A percentile compares a stretch with the other conserved stretches of the same genome.
Evolutionary conservation across 2,329 filamentous ascomycete genomes (phyloP).

Genomic region (Sporothrix euskadiensis): DNA sequence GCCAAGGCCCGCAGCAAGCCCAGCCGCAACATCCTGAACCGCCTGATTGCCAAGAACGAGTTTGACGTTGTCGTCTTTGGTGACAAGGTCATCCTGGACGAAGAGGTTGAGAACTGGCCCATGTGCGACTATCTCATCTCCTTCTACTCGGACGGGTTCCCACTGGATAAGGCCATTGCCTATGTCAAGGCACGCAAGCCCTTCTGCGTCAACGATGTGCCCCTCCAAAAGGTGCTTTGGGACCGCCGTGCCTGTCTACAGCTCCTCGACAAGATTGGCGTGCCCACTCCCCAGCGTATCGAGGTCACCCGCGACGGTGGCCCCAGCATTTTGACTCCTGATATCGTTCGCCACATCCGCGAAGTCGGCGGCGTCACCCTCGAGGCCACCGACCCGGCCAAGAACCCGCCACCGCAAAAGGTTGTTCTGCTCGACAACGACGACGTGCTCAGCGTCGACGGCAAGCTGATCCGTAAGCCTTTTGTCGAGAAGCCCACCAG

Average conservation of each 20-base stretch:
- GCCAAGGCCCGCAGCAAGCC: constrained; percentile 96
- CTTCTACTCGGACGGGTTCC: constrained; percentile 97
- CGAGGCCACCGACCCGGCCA: constrained; percentile 66
- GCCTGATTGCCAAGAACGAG: constrained; percentile 83
- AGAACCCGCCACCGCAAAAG: constrained; percentile 56
- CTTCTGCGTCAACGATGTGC: constrained; percentile 95
- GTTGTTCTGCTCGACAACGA: constrained; percentile 89
- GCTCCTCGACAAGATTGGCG: constrained; percentile 83
- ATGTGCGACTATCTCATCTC: constrained; percentile 96
- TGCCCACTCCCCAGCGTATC: constrained; percentile 83
- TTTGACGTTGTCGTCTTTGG: constrained; percentile 98
- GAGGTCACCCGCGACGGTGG: constrained; percentile 94
- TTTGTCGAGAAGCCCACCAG: constrained; percentile 99
- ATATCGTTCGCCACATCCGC: constrained; percentile 77
- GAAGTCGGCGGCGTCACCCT: constrained; percentile 77
- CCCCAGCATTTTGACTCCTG: constrained; percentile 72
- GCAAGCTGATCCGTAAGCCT: constrained; percentile 77
- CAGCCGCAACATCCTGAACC: constrained; percentile 91
- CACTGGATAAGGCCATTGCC: constrained; percentile 92
- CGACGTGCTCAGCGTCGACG: constrained; percentile 86
- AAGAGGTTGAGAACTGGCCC: constrained; percentile 95
- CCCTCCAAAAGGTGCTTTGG: constrained; percentile 97
- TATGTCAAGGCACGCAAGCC: constrained; percentile 92
- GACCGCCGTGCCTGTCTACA: constrained; percentile 86
- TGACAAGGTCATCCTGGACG: constrained; percentile 97